These are phyloP conservation scores for Jaminaea rosea DNA, from an alignment of 1,284 basidiomycete genomes.

Conservation along the genomic window DNA sequence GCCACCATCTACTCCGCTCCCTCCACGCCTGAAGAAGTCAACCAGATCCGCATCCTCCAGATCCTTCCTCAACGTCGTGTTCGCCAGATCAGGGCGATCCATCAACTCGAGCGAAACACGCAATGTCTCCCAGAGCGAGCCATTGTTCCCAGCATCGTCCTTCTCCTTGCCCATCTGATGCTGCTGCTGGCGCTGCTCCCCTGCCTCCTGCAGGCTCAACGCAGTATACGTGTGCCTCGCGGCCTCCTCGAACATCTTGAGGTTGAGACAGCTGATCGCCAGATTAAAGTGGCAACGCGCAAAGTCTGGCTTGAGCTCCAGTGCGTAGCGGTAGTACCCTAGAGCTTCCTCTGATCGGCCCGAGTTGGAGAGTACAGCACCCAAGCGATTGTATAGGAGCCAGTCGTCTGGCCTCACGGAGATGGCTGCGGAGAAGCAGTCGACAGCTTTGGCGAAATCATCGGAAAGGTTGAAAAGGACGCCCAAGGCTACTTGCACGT, in stretches of 20 bases:
- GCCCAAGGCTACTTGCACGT: conserved; percentile 89
- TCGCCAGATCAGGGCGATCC: conserved; percentile 35
- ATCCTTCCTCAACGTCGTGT: conserved; percentile 17
- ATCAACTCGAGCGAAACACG: conserved; percentile 40
- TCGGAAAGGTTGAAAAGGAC: conserved; percentile 86
- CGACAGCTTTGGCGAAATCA: conserved; percentile 77
- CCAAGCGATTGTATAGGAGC: conserved; percentile 89
- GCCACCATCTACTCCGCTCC: no score
- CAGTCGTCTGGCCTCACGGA: conserved; percentile 84
- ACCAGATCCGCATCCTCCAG: conserved; percentile 26
- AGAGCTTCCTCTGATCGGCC: conserved; percentile 75
- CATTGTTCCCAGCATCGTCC: conserved; percentile 19
- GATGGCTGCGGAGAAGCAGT: conserved; percentile 86
- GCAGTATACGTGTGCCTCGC: conserved; percentile 44
- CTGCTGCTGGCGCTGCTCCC: conserved; percentile 11
- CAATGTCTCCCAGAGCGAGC: conserved; percentile 41
- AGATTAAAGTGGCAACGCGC: conserved; percentile 56
- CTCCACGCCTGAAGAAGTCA: no score
- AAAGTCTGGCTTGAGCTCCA: conserved; percentile 83
- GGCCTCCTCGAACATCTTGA: conserved; percentile 43
- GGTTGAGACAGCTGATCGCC: conserved; percentile 38
- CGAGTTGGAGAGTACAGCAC: conserved; percentile 83
- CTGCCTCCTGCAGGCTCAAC: conserved; percentile 33
- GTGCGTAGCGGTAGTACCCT: conserved; percentile 77
- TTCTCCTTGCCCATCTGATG: conserved; percentile 1